Percentiles rank a stretch among this genome's conserved stretches.
These are phyloP conservation scores for Yamadazyma paraphyllophila DNA, from an alignment of 805 yeast species.

Conservation along the genomic window DNA sequence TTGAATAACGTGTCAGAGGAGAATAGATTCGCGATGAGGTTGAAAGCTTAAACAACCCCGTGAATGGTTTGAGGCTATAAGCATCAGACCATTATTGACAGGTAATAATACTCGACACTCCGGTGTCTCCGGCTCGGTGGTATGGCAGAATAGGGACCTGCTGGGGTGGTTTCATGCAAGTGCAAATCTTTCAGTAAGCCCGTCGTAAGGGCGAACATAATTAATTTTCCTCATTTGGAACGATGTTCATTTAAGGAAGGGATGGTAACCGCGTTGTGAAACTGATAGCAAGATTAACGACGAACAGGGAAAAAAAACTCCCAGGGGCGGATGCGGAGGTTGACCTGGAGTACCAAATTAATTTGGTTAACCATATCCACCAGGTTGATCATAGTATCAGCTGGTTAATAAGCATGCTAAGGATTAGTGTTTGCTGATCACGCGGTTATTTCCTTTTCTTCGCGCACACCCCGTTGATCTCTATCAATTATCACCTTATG, in stretches of 20 bases:
- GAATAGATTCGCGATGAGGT: not conserved
- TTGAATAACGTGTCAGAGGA: not conserved
- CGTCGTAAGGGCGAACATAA: slow-evolving; percentile 1
- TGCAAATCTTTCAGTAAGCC: not conserved
- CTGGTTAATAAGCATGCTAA: not conserved
- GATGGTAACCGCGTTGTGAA: slow-evolving; percentile 6
- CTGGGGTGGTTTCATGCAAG: too few relatives aligned
- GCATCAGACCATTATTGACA: not conserved
- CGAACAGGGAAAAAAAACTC: not conserved
- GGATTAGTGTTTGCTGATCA: not conserved
- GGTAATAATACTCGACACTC: not conserved
- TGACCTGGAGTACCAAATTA: not conserved
- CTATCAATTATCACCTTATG: not conserved
- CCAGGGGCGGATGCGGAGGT: slow-evolving; percentile 1
- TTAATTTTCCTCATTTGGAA: slow-evolving; percentile 3
- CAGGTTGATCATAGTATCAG: not conserved
- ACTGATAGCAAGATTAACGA: not conserved
- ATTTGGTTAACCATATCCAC: too few relatives aligned
- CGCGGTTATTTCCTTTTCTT: not conserved
- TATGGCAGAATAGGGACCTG: not conserved
- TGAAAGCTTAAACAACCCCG: not conserved
- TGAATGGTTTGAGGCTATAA: not conserved
- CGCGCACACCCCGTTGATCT: slow-evolving; percentile 1
- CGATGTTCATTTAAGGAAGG: not conserved
- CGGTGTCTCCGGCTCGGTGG: not conserved